These are phyloP conservation scores for Colletotrichum tropicicola DNA, from an alignment of 2,329 filamentous ascomycete genomes.

Conservation along the genomic window DNA sequence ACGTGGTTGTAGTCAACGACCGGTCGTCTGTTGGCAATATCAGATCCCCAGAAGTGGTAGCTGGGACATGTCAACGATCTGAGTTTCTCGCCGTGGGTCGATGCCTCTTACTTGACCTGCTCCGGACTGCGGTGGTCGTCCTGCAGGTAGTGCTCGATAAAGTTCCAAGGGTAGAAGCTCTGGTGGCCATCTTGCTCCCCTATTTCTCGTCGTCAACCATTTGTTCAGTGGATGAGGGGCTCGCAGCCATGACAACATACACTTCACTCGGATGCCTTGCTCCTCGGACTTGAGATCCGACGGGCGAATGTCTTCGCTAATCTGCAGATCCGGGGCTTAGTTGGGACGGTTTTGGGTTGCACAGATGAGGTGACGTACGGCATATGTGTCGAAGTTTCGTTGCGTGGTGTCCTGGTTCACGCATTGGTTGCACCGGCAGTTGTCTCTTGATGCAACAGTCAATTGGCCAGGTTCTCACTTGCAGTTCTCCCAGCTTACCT, in stretches of 20 bases:
- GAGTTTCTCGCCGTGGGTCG: neutral
- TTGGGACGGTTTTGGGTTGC: neutral
- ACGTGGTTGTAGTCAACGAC: conserved; percentile 68
- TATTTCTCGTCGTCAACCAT: conserved; percentile 40
- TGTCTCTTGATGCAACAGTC: conserved; percentile 43
- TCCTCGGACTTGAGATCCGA: conserved; percentile 36
- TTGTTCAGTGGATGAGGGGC: too few relatives aligned
- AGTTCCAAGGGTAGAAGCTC: conserved; percentile 73
- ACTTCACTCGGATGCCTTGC: conserved; percentile 44
- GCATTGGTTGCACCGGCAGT: conserved; percentile 51
- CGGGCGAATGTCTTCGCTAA: conserved; percentile 41
- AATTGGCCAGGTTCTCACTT: neutral
- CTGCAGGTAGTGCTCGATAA: conserved; percentile 60
- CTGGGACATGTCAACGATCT: conserved; percentile 22
- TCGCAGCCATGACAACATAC: conserved; percentile 33
- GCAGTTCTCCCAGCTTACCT: conserved; percentile 18
- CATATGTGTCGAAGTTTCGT: conserved; percentile 51
- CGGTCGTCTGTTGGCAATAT: conserved; percentile 59
- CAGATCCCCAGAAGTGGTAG: conserved; percentile 39
- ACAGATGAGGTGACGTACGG: conserved; percentile 35
- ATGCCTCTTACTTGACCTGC: conserved; percentile 40
- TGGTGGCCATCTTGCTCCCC: conserved; percentile 74
- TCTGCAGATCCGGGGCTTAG: conserved; percentile 34
- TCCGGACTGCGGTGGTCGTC: conserved; percentile 43
- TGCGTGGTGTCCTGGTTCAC: conserved; percentile 53